Base-by-base conservation (phyloP, 805 yeast species). In the Sugiyamaella lignohabitans region DNA sequence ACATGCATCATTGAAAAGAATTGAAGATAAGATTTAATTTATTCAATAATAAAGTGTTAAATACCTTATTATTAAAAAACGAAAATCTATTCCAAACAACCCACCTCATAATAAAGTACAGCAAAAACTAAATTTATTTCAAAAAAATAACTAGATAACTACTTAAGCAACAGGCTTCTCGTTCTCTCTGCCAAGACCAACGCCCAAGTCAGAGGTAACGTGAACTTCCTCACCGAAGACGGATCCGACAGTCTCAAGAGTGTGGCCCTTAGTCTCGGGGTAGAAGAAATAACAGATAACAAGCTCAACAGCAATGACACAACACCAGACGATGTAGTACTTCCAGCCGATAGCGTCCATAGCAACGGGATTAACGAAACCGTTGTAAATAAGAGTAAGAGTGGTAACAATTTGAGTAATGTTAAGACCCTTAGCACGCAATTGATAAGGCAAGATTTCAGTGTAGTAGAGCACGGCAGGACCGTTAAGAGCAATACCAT, bases 361-460 rank as follows among this genome's bases (percentile, higher is more conserved):
- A 42, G 72, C 74, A 56, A 65, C 51, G 14, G 68, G 66, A 46
- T 65, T 65, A 35, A 61, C 67, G 43, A 58, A 67, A 47, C 65
- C 63, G 43, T 65, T 62, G 50, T 60, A 63, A n/a, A 62, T 38
- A 5, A 56, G 43, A 27, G 55, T 51, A 11, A 47, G 50, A 24
- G 48, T 45, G 24, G 48, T 50, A 18, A 48, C 20, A 17, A 58
- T 38, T 40, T 51, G 55, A 49, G 53, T 60, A 34, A 70, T 45
- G 43, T 61, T 65, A 38, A 68, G 52, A 40, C 73, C 75, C 59
- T 71, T 70, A 20, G 74, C 71, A 52, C 76, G 60, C 55, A 67
- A 64, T 5, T 48, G 30, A 45, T 36, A 60, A 2, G 64, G 59
- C 17, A 50, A 41, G 18, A 60, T 46, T 41, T 60, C 64, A 43